Evolutionary conservation across 2,329 filamentous ascomycete genomes (phyloP).

Genomic region (Fusarium clavum): DNA sequence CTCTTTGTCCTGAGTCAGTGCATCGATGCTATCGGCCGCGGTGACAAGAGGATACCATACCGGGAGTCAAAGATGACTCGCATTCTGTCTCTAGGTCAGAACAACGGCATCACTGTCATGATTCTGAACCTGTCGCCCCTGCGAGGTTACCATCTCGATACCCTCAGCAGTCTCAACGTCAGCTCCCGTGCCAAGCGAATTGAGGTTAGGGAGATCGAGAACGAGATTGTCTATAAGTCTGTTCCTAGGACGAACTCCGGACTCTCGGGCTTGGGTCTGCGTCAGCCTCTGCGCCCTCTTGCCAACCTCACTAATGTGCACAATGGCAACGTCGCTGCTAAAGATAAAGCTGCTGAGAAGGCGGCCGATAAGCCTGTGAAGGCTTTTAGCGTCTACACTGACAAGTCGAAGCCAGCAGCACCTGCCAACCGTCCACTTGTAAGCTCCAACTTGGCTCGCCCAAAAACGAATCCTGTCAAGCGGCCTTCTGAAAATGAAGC

Average conservation of each 20-base stretch:
- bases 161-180: constrained; percentile 92
- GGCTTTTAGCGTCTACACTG: constrained; percentile 87
- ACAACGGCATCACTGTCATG: constrained; percentile 96
- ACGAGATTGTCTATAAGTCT: constrained; percentile 89
- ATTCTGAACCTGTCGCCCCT: constrained; percentile 92
- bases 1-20: constrained; percentile 95
- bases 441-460: constrained; percentile 52
- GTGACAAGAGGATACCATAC: constrained; percentile 85
- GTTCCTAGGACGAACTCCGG: constrained; percentile 66
- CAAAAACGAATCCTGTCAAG: constrained; percentile 52
- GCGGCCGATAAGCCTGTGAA: constrained; percentile 76
- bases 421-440: constrained; percentile 50
- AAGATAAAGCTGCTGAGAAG: constrained; percentile 50
- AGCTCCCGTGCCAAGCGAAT: constrained; percentile 97
- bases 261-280: constrained; percentile 56
- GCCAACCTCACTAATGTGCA: constrained; percentile 81
- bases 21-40: constrained; percentile 88
- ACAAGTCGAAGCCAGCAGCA: constrained; percentile 68
- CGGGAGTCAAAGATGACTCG: constrained; percentile 97
- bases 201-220: constrained; percentile 94
- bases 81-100: constrained; percentile 91
- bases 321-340: constrained; percentile 63
- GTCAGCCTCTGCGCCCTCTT: constrained; percentile 84
- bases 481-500: constrained; percentile 57
- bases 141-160: constrained; percentile 93